Base-by-base conservation (phyloP, 768 basidiomycete genomes). In the Pulveroboletus sp. region DNA sequence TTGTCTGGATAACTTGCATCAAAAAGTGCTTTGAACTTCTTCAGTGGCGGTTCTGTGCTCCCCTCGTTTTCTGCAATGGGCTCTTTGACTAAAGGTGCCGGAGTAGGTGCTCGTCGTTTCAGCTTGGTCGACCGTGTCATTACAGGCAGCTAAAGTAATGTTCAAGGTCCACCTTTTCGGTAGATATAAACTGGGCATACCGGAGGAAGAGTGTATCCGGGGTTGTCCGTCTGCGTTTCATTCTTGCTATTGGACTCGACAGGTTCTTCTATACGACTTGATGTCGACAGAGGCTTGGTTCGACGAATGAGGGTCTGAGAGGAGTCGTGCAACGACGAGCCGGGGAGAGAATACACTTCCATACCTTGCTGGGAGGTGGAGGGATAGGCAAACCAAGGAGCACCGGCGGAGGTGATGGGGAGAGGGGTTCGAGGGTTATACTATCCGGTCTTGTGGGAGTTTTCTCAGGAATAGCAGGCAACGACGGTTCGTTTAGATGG, bases 21-120 rank as follows among this genome's bases (percentile, higher is more conserved):
- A 54, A 86, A 88, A 10, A 88, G 70, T 0, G 81, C 79, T 57
- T 80, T 83, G 71, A 82, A 86, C 64, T 80, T 85, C 61, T 88
- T 88, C 26, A 79, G 63, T 3, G 82, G 78, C 0, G 82, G 86
- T 54, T 82, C 82, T 47, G 55, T 46, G 8, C 18, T 50, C 8
- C 35, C 51, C 24, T 53, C 51, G 15, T 55, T 54, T 26, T 62
- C 59, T 15, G 46, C 52, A 18, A 57, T 38, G 26, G 49, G 50
- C 2, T 58, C 51, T 26, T 60, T 52, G 28, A 47, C 62, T 12
- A 63, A 53, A 17, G 56, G 51, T 38, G 56, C 59, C 7, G 61
- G 61, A 18, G 62, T 69, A 8, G 71, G 76, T 49, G 73, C 71
- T 17, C 85, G 76, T 15, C 85, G 78, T 65, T 85, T 86, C 47